A percentile compares a stretch with the other conserved stretches of the same genome.
These are phyloP conservation scores for Stylonectria norvegica DNA, from an alignment of 2,329 filamentous ascomycete species.

Conservation along the genomic window DNA sequence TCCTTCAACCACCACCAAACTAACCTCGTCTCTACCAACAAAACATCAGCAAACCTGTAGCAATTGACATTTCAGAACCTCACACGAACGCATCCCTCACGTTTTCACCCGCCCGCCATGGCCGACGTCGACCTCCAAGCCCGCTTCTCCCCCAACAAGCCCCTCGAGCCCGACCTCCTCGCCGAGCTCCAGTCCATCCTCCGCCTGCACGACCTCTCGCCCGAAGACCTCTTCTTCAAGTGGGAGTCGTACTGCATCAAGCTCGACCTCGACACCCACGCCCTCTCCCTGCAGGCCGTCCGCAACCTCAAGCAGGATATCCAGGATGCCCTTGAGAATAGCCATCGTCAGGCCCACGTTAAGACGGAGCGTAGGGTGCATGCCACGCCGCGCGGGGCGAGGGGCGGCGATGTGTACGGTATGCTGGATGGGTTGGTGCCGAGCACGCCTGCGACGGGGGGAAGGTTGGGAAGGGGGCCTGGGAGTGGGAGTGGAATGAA, in stretches of 20 bases:
- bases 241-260: conserved; percentile 98
- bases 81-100: no score
- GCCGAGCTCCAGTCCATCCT: conserved; percentile 82
- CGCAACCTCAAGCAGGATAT: conserved; percentile 82
- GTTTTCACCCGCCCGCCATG: conserved; percentile 34
- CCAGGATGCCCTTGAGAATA: conserved; percentile 78
- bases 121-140: conserved; percentile 34
- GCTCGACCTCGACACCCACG: conserved; percentile 77
- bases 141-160: conserved; percentile 36
- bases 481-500: conserved; percentile 30
- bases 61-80: not conserved
- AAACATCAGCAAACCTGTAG: not conserved
- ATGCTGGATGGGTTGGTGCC: conserved; percentile 74
- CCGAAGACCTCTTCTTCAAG: conserved; percentile 93
- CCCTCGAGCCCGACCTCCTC: conserved; percentile 73
- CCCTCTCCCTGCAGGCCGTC: conserved; percentile 64
- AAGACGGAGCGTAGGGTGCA: conserved; percentile 60
- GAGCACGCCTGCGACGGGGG: conserved; percentile 51
- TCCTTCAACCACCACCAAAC: conserved; percentile 15
- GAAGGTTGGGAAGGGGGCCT: conserved; percentile 40
- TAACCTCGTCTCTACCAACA: no score
- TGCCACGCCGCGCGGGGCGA: conserved; percentile 58
- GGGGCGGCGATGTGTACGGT: conserved; percentile 71
- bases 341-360: conserved; percentile 61
- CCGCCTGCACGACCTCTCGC: conserved; percentile 73